Evolutionary conservation across 2,329 filamentous ascomycete species (phyloP).

Genomic region (Talaromyces sp.): DNA sequence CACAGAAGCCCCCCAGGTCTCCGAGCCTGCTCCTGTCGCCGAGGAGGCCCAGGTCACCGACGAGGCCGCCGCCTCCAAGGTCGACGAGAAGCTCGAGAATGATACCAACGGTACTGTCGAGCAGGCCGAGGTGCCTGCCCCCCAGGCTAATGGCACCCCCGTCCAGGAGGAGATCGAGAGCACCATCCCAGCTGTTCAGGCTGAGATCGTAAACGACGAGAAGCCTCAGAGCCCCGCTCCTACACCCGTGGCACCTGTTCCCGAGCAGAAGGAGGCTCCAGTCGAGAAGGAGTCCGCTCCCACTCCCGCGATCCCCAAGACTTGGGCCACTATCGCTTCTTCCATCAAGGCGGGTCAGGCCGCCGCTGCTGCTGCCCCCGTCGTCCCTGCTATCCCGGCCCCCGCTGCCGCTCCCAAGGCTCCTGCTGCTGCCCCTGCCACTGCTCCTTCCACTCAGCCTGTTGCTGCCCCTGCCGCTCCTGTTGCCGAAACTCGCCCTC

Average conservation of each 20-base stretch:
- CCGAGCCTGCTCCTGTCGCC: constrained; percentile 28
- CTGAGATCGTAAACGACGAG: constrained; percentile 55
- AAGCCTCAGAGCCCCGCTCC: constrained; percentile 67
- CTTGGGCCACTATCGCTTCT: constrained; percentile 66
- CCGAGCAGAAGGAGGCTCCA: constrained; percentile 45
- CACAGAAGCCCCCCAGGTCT: constrained; percentile 45
- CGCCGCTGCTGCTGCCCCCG: constrained; percentile 26
- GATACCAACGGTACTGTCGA: constrained; percentile 50
- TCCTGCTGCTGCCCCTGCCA: constrained; percentile 24
- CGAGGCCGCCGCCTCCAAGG: constrained; percentile 53
- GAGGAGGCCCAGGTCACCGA: constrained; percentile 37
- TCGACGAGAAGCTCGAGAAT: constrained; percentile 79
- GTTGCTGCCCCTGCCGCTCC: constrained; percentile 27
- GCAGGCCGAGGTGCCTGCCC: constrained; percentile 31
- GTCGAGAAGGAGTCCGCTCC: constrained; percentile 55
- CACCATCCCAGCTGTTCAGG: constrained; percentile 35
- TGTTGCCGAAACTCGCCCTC: constrained; percentile 50
- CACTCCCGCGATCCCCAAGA: constrained; percentile 57
- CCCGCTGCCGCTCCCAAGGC: constrained; percentile 32
- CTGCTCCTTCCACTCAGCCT: too few species aligned
- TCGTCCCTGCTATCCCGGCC: constrained; percentile 34
- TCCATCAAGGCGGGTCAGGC: constrained; percentile 42
- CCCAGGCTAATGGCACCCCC: constrained; percentile 40
- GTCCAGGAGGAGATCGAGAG: neutral
- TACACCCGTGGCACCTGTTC: constrained; percentile 52